phyloP scores from a whole-genome alignment of 495 filamentous ascomycete species.

The Paragyromitra xinjiangensis region DNA sequence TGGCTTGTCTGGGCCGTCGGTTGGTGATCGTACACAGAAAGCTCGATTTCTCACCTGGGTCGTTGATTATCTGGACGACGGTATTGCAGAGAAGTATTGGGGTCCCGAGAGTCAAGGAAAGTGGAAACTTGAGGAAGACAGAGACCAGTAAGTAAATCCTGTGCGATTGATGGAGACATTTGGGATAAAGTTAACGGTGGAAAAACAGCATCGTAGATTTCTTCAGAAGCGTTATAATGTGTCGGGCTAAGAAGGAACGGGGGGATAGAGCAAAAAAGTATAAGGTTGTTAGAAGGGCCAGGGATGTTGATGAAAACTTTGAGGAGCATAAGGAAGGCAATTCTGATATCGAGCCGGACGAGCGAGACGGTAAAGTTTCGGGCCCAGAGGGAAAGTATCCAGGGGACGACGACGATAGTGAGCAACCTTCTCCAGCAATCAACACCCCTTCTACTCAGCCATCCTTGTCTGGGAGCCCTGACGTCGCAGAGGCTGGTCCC shows the following conservation, averaged over 20 bases:
- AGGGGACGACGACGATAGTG: neutral
- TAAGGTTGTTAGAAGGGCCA: neutral
- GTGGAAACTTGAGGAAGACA: neutral
- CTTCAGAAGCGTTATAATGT: neutral
- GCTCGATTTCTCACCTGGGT: neutral
- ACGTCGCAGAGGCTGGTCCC: neutral
- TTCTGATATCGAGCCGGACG: neutral
- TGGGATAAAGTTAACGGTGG: neutral
- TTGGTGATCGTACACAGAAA: neutral
- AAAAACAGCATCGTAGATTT: neutral
- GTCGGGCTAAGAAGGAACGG: neutral
- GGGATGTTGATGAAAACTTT: neutral
- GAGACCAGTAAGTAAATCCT: neutral
- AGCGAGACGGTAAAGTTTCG: neutral
- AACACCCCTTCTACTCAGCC: neutral
- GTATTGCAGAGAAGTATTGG: conserved; percentile 11
- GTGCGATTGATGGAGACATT: neutral
- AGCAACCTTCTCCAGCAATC: neutral
- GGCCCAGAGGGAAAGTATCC: neutral
- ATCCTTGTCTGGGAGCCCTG: neutral
- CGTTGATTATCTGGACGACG: neutral
- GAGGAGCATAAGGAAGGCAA: neutral
- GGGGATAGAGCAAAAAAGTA: neutral
- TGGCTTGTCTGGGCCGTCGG: conserved; percentile 5
- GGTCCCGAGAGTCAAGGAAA: neutral